Conservation (phyloP, 805 yeast species). For the Cyberlindnera mrakii region DNA sequence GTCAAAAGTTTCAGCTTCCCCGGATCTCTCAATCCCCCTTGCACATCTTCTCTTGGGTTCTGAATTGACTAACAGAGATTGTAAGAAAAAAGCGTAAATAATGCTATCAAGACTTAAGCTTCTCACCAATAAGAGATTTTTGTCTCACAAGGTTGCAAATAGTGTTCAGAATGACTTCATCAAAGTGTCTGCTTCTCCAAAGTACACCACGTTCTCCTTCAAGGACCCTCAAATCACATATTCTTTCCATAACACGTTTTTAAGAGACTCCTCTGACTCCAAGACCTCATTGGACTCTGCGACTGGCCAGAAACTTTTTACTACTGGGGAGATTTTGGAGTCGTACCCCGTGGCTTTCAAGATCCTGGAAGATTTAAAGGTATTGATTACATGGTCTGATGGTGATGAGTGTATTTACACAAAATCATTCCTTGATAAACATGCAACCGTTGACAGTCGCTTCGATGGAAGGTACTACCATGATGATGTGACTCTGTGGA, state of each 20-base stretch:
- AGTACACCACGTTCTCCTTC: slow-evolving; percentile 8
- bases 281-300: slow-evolving; percentile 43
- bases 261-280: slow-evolving; percentile 59
- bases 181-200: slow-evolving; percentile 1
- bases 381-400: slow-evolving; percentile 44
- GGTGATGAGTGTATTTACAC: slow-evolving; percentile 40
- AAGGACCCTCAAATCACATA: slow-evolving; percentile 10
- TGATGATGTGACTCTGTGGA: slow-evolving; percentile 42
- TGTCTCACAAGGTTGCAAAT: not conserved
- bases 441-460: slow-evolving; percentile 29
- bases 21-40: no score
- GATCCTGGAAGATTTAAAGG: slow-evolving; percentile 23
- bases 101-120: no score
- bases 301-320: slow-evolving; percentile 57
- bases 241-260: slow-evolving; percentile 40
- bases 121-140: no score
- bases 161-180: not conserved
- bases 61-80: no score
- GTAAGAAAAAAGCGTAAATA: no score
- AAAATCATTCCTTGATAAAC: slow-evolving; percentile 38
- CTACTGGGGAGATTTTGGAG: slow-evolving; percentile 44
- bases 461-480: slow-evolving; percentile 29
- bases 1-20: no score
- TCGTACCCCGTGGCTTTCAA: slow-evolving; percentile 31
- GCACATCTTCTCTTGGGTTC: no score